These are phyloP conservation scores for Mortierella polycephala DNA, from an alignment of 371 early-diverging fungal genomes.

Conservation along the genomic window DNA sequence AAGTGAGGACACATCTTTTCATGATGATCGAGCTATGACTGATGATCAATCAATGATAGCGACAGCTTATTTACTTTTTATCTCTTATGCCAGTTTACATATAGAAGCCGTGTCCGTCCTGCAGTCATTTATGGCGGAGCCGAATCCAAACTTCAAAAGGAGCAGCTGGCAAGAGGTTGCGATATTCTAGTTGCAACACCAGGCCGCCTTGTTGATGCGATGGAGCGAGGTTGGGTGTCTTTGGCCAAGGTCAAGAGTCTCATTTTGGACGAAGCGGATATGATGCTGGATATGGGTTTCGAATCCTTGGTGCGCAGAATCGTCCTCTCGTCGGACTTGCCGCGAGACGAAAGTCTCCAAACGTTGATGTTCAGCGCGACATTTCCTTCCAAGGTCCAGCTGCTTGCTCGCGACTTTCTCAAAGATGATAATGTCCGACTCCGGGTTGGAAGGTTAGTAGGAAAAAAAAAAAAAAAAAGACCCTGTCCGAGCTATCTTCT, in stretches of 20 bases:
- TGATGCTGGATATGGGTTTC: slow-evolving; percentile 99
- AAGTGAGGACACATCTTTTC: not conserved
- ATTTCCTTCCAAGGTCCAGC: slow-evolving; percentile 93
- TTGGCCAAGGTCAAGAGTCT: slow-evolving; percentile 89
- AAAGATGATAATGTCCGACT: slow-evolving; percentile 55
- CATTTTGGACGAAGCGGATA: slow-evolving; percentile 97
- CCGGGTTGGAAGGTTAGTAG: slow-evolving; percentile 46
- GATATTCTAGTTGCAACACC: slow-evolving; percentile 98
- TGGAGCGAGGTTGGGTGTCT: slow-evolving; percentile 83
- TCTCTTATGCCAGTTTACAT: slow-evolving; percentile 54
- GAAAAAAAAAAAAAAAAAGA: not conserved
- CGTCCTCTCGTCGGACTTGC: slow-evolving; percentile 56
- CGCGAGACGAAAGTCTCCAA: slow-evolving; percentile 73
- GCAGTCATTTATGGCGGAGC: slow-evolving; percentile 94
- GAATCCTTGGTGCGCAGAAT: slow-evolving; percentile 93
- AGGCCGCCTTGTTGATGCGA: slow-evolving; percentile 97
- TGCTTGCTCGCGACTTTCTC: slow-evolving; percentile 88
- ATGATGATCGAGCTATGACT: not conserved
- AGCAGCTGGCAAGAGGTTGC: slow-evolving; percentile 86
- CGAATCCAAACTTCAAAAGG: slow-evolving; percentile 84
- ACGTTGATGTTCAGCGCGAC: slow-evolving; percentile 99
- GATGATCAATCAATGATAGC: not conserved
- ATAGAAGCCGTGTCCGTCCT: slow-evolving; percentile 59
- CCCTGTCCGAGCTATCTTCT: not conserved
- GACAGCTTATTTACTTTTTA: not conserved